These are phyloP conservation scores for Calvatia gigantea DNA, from an alignment of 768 basidiomycete species.

Conservation along the genomic window DNA sequence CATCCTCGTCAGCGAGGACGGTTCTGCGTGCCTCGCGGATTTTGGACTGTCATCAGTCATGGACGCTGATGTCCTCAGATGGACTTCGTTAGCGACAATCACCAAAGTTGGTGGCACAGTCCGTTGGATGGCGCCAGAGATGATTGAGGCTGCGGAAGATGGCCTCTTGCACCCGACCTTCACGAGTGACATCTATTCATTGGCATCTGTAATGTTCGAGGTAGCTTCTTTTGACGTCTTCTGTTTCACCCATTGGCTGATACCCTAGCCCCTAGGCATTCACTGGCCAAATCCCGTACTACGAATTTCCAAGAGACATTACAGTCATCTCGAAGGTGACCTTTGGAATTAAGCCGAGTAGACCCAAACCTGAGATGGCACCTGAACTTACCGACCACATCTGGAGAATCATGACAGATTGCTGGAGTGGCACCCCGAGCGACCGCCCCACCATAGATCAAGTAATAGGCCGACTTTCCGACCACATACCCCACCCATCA, in stretches of 20 bases:
- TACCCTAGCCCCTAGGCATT: too few relatives aligned
- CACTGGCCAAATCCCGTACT: conserved; percentile 20
- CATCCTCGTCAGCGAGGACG: not conserved
- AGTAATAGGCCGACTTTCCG: not conserved
- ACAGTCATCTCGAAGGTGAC: conserved; percentile 17
- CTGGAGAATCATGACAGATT: not conserved
- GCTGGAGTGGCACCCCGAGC: not conserved
- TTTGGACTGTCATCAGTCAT: conserved; percentile 1
- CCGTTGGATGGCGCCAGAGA: conserved; percentile 2
- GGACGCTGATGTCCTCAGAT: not conserved
- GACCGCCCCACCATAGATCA: not conserved
- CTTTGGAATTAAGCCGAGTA: conserved; percentile 14
- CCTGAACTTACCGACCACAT: not conserved
- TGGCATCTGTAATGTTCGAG: conserved; percentile 18
- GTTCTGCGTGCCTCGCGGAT: conserved; percentile 1
- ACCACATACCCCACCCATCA: not conserved
- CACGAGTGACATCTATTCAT: conserved; percentile 17
- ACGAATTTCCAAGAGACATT: conserved; percentile 15
- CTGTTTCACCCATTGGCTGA: not conserved
- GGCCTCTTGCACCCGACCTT: not conserved
- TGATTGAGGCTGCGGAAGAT: conserved; percentile 7
- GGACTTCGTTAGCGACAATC: conserved; percentile 5
- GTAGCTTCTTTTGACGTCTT: not conserved
- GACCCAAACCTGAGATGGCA: not conserved
- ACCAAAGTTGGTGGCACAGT: not conserved